Base-by-base conservation (phyloP, 1,284 basidiomycete genomes). In the Cerioporus squamosus region DNA sequence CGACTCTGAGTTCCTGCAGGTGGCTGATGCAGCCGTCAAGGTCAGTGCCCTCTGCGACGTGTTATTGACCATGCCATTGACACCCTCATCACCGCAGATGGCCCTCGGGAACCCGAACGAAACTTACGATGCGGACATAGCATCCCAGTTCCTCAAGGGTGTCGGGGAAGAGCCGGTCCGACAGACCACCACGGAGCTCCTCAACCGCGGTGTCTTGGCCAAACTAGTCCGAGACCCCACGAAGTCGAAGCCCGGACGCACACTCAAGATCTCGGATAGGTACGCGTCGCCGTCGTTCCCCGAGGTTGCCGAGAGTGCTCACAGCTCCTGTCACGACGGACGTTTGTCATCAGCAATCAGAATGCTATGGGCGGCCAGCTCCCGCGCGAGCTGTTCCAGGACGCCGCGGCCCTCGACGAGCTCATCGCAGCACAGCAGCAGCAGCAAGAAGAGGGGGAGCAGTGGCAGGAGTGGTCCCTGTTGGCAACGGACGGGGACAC, bases 21-120 rank as follows among this genome's bases (percentile, higher is more conserved):
- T 90, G 8, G 87, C 88, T 1, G 87, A 93, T 63, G 78, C 85
- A 15, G 83, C 83, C 1, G 68, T 94, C 29, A 94, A 93, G 84
- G 92, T 88, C 66, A 48, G 65, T 29, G 22, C 15, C 54, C 36
- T 23, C 36, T 20, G 17, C 10, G 14, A n/a, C 23, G 22, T 22
- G 33, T 10, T 10, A 36, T 10, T 36, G 9, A 12, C 33, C 3
- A 10, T 58, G 22, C 44, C 42, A 18, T 36, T 17, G 18, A 18
- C 18, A 3, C 23, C 23, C 4, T 15, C 10, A 20, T 24, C 15
- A 17, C 14, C 29, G 44, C 53, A 93, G 93, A 90, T 95, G 87
- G 81, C 85, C 4, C 79, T 94, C 43, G 85, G 88, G 2, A 89
- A 88, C 1, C 86, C 90, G 0, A 77, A 79, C 57, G 87, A 88